Base-by-base conservation (phyloP, 164 flowering plant genomes). In the Berberis thunbergii region DNA sequence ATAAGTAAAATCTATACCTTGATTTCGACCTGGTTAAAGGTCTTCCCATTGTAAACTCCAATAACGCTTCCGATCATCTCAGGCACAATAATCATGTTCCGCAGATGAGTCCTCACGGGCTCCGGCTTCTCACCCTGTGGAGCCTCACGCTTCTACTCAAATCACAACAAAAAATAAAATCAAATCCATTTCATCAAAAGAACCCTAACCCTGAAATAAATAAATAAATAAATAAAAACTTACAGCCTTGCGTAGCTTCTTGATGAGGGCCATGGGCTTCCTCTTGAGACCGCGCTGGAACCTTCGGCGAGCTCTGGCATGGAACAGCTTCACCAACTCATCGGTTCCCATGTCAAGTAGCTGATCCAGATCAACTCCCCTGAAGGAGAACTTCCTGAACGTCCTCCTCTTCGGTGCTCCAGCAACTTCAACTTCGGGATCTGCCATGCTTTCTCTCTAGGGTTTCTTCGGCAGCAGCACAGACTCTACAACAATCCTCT, bases 331-430 rank as follows among this genome's bases (percentile, higher is more conserved):
- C 62, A 81, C 88, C 39, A 86, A 81, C 74, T 84, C 88, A 58
- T 86, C 88, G 6, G 89, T 86, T 42, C 81, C 73, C 88, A 86
- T 86, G 68, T 86, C 96, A 38, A 84, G 81, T 7, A 86, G 86
- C 43, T 83, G 82, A 64, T 86, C 96, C 49, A 88, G 77, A 77
- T 88, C 92, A 1, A 86, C 85, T 0, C 96, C 96, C 50, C 85
- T 74, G 76, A 73, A 80, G 55, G 79, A 71, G 70, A 86, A 86
- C 86, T 83, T 86, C 89, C 82, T 86, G 72, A 86, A 86, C 65
- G 93, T 84, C 41, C 93, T 86, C 80, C 83, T 83, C 85, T 80
- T 86, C 43, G 87, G 83, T 75, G 65, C 66, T 53, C 67, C 70
- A n/a, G 57, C 74, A 39, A 73, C 74, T 40, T 80, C 90, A 3